These are phyloP conservation scores for Erythrophleum ivorense DNA, from an alignment of 331 rosid genomes.

Conservation along the genomic window DNA sequence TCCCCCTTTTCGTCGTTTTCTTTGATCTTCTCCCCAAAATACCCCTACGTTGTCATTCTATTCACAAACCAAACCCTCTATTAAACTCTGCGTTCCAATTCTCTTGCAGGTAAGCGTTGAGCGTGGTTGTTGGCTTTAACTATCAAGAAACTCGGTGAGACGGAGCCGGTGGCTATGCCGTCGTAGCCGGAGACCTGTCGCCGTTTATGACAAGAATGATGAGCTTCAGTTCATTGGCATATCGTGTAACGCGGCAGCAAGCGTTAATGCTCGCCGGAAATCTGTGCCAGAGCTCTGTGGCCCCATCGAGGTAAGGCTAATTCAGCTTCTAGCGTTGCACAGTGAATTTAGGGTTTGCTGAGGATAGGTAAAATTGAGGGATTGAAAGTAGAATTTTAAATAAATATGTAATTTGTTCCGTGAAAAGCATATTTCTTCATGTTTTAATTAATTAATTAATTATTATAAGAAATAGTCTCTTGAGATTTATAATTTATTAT, in stretches of 20 bases:
- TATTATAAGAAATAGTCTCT: too few species aligned
- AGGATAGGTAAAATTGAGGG: not conserved
- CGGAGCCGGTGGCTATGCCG: constrained; percentile 34
- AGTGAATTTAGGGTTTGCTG: not conserved
- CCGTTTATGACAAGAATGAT: not conserved
- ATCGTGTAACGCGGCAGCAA: not conserved
- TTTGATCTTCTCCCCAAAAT: constrained; percentile 35
- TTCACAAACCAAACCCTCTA: constrained; percentile 37
- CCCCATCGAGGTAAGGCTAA: not conserved
- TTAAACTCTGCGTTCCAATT: constrained; percentile 38
- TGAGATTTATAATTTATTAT: too few species aligned
- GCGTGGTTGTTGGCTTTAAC: not conserved
- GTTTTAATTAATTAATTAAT: not conserved
- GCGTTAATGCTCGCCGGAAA: not conserved
- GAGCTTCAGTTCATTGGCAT: not conserved
- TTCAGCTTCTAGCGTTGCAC: not conserved
- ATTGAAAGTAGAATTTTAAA: not conserved
- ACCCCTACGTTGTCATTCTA: constrained; percentile 35
- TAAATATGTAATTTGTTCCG: not conserved
- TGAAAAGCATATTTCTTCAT: not conserved
- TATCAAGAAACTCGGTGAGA: constrained; percentile 16
- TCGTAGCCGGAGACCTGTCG: not conserved
- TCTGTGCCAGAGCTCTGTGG: not conserved
- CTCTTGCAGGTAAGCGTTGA: not conserved
- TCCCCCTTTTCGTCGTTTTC: constrained; percentile 23